These are phyloP conservation scores for Phytopythium montanum DNA, from an alignment of 352 stramenopile genomes.

Conservation along the genomic window DNA sequence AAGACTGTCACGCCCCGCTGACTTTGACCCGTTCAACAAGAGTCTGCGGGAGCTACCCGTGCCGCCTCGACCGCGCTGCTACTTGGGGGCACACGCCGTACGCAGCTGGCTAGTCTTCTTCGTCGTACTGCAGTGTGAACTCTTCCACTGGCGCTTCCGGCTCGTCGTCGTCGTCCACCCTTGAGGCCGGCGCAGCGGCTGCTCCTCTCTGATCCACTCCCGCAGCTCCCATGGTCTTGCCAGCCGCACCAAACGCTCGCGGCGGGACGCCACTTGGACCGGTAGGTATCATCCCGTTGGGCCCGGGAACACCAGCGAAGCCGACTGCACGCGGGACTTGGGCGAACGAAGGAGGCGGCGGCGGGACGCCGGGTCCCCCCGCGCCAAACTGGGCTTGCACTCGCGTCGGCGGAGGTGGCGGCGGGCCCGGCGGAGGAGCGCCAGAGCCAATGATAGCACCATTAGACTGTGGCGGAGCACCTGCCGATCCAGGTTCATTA, in stretches of 20 bases:
- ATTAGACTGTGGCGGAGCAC: constrained; percentile 49
- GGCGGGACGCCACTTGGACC: background rate
- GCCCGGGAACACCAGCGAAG: background rate
- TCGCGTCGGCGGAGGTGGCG: background rate
- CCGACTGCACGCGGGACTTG: background rate
- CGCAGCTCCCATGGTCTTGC: background rate
- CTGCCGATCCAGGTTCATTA: constrained; percentile 50
- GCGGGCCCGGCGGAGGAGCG: background rate
- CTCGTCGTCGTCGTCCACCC: constrained; percentile 58
- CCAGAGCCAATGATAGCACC: constrained; percentile 25
- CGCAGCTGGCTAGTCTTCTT: constrained; percentile 53
- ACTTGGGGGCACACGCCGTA: background rate
- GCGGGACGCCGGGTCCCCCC: background rate
- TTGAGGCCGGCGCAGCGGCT: constrained; percentile 8
- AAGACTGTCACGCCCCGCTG: background rate
- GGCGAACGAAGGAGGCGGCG: background rate
- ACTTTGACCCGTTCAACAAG: background rate
- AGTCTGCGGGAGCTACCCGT: background rate
- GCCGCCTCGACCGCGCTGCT: background rate
- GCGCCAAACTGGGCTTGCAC: background rate
- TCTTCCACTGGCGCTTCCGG: constrained; percentile 45
- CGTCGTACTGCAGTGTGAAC: constrained; percentile 78
- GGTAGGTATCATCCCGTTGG: background rate
- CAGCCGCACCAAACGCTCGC: background rate
- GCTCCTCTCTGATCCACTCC: background rate